These are phyloP conservation scores for Lumnitzera littorea DNA, from an alignment of 345 rosid species.

Conservation along the genomic window DNA sequence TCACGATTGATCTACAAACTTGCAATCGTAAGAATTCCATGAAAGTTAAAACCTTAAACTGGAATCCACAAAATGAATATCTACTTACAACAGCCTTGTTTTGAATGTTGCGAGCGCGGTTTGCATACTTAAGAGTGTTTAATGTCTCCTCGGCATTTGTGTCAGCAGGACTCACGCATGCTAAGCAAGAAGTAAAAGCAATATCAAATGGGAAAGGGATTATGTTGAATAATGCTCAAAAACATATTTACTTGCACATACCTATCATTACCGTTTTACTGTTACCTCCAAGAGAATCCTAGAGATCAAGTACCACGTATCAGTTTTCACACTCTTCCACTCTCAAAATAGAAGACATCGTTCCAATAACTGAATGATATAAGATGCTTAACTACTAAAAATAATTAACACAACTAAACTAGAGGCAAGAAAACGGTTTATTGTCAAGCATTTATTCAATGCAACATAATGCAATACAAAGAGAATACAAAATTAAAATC, in stretches of 20 bases:
- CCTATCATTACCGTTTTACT: slow-evolving; percentile 99
- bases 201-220: not conserved
- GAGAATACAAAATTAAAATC: not conserved
- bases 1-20: slow-evolving; percentile 72
- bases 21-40: slow-evolving; percentile 1
- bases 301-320: slow-evolving; percentile 12
- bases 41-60: not conserved
- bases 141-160: slow-evolving; percentile 96
- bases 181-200: slow-evolving; percentile 22
- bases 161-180: slow-evolving; percentile 99
- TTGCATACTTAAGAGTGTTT: slow-evolving; percentile 93
- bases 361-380: no score
- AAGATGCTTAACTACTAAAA: no score
- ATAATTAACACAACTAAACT: no score
- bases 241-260: slow-evolving; percentile 21
- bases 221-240: not conserved
- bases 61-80: not conserved
- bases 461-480: not conserved
- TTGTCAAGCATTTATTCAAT: not conserved
- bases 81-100: slow-evolving; percentile 83
- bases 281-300: slow-evolving; percentile 99
- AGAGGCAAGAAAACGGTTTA: no score
- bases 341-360: no score
- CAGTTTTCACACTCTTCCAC: not conserved
- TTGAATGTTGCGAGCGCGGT: slow-evolving; percentile 96